phyloP scores from a whole-genome alignment of 2,329 filamentous ascomycete species.

The Claviceps arundinis region DNA sequence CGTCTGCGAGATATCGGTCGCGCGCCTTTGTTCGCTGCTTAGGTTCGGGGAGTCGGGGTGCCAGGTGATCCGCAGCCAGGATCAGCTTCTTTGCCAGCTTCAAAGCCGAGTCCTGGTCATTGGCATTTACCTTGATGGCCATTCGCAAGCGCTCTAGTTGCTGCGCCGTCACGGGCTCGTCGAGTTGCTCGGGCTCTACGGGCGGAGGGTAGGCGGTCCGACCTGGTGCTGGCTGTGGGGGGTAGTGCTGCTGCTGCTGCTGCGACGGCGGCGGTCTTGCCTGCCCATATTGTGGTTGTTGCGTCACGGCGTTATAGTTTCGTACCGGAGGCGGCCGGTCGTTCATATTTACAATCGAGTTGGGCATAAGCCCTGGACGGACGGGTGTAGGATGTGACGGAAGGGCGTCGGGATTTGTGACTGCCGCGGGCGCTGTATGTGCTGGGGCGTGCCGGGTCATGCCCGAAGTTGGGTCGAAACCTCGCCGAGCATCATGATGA shows the following conservation, averaged over 20 bases:
- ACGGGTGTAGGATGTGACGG: slow-evolving; percentile 50
- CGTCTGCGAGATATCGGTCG: slow-evolving; percentile 74
- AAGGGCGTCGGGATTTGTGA: slow-evolving; percentile 29
- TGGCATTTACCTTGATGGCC: slow-evolving; percentile 55
- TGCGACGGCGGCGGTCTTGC: slow-evolving; percentile 19
- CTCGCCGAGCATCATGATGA: neutral
- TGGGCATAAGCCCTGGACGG: slow-evolving; percentile 47
- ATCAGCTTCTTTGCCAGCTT: slow-evolving; percentile 70
- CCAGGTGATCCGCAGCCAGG: slow-evolving; percentile 68
- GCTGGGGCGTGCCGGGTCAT: slow-evolving; percentile 11
- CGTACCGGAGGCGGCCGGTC: slow-evolving; percentile 46
- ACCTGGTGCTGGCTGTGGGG: neutral
- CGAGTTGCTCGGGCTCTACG: slow-evolving; percentile 1
- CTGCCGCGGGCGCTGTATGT: neutral
- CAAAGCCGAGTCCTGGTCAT: slow-evolving; percentile 59
- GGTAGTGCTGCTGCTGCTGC: slow-evolving; percentile 14
- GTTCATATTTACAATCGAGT: slow-evolving; percentile 41
- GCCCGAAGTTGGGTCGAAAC: neutral
- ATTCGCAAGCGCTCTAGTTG: slow-evolving; percentile 66
- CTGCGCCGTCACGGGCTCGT: slow-evolving; percentile 54
- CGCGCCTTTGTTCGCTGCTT: slow-evolving; percentile 60
- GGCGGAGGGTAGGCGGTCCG: neutral
- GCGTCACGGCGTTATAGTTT: slow-evolving; percentile 37
- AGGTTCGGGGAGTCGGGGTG: slow-evolving; percentile 51
- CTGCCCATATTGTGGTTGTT: slow-evolving; percentile 13